A percentile compares a stretch with the other conserved stretches of the same genome.
These are phyloP conservation scores for Linum usitatissimum DNA, from an alignment of 345 rosid genomes.

Conservation along the genomic window DNA sequence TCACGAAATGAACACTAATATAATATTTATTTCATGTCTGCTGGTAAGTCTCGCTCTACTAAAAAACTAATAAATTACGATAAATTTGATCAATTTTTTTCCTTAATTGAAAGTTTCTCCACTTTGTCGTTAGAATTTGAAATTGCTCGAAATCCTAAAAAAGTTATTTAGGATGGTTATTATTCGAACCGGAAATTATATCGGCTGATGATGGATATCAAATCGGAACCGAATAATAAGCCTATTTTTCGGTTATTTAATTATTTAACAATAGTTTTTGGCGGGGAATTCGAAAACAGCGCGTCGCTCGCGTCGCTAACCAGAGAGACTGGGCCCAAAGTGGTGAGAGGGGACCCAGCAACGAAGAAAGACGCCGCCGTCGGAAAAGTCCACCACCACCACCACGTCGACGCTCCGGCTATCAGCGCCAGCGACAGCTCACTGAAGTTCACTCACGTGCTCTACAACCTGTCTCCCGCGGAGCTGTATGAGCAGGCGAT, in stretches of 20 bases:
- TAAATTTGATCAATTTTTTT: no score
- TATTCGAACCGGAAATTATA: no score
- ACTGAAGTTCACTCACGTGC: constrained; percentile 86
- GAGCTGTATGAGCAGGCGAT: constrained; percentile 94
- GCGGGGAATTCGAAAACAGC: constrained; percentile 25
- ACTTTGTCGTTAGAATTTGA: no score
- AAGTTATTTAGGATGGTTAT: no score
- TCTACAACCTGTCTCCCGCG: constrained; percentile 93
- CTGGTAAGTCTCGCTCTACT: no score
- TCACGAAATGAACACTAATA: no score
- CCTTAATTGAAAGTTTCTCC: no score
- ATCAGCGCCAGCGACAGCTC: constrained; percentile 75
- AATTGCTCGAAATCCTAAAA: no score
- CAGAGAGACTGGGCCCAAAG: constrained; percentile 80
- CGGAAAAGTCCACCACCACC: constrained; percentile 20
- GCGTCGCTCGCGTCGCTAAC: constrained; percentile 92
- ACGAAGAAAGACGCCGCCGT: constrained; percentile 35
- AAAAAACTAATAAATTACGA: no score
- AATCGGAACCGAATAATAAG: no score
- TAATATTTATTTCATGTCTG: no score
- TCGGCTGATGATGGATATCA: no score
- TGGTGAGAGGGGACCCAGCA: constrained; percentile 81
- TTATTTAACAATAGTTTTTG: not conserved
- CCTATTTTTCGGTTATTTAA: not conserved
- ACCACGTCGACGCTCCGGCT: constrained; percentile 22